These are phyloP conservation scores for Colletotrichum musae DNA, from an alignment of 2,329 filamentous ascomycete species.

Conservation along the genomic window DNA sequence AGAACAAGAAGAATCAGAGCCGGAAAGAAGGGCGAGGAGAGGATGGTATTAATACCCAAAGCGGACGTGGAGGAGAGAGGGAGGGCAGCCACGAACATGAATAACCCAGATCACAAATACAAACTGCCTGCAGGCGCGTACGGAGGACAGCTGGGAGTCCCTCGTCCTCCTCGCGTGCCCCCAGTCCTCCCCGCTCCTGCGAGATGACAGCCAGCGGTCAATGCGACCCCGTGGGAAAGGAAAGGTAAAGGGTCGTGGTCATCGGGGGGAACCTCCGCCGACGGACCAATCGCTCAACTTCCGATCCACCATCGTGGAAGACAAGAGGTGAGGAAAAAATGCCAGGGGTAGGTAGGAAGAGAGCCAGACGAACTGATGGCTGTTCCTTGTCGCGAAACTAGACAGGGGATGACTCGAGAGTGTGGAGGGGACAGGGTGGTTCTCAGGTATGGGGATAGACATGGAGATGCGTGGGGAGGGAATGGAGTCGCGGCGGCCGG, in stretches of 20 bases:
- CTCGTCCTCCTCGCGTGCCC: too few species aligned
- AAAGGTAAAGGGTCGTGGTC: conserved; percentile 9
- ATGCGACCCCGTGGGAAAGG: conserved; percentile 34
- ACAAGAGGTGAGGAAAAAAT: conserved; percentile 1
- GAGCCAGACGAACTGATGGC: conserved; percentile 1
- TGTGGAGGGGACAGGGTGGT: not conserved
- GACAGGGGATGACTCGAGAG: conserved; percentile 25
- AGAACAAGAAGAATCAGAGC: not conserved
- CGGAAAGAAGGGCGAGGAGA: not conserved
- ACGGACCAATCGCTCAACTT: conserved; percentile 35
- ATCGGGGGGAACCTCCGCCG: not conserved
- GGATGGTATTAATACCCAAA: conserved; percentile 34
- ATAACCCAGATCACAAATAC: conserved; percentile 27
- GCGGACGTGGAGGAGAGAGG: not conserved
- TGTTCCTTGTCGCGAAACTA: conserved; percentile 20
- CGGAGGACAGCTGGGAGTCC: not conserved
- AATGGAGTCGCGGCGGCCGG: conserved; percentile 5
- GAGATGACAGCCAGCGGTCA: conserved; percentile 31
- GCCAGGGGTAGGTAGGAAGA: not conserved
- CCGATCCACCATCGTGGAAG: conserved; percentile 33
- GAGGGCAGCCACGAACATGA: conserved; percentile 8
- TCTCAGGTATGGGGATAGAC: conserved; percentile 30
- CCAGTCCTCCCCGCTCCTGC: conserved; percentile 8
- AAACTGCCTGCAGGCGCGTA: conserved; percentile 4
- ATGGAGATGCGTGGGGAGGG: conserved; percentile 39